Evolutionary conservation across 2,329 filamentous ascomycete genomes (phyloP).

Genomic region (Talaromyces sp.): DNA sequence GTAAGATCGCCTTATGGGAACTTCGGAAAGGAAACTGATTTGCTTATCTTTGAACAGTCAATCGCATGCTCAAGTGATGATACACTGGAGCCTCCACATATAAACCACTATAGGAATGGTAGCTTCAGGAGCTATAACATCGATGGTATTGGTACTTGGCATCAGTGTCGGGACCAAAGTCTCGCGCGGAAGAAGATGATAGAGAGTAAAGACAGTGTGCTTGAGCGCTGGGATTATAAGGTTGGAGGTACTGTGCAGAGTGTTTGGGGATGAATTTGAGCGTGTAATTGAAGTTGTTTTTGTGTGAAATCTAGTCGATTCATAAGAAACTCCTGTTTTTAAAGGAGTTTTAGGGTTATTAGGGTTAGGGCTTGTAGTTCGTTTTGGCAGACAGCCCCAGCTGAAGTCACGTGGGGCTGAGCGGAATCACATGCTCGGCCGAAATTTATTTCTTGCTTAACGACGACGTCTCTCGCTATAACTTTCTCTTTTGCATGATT

Average conservation of each 20-base stretch:
- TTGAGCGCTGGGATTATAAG: slow-evolving; percentile 13
- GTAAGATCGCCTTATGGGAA: neutral
- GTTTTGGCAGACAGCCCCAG: neutral
- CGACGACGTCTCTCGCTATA: neutral
- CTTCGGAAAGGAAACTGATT: neutral
- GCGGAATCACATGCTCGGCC: slow-evolving; percentile 8
- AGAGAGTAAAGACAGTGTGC: slow-evolving; percentile 2
- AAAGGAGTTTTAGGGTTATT: neutral
- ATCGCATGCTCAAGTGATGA: slow-evolving; percentile 15
- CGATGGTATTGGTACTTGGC: slow-evolving; percentile 18
- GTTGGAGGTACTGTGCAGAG: slow-evolving; percentile 17
- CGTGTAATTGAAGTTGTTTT: neutral
- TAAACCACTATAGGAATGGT: neutral
- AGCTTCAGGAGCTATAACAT: slow-evolving; percentile 12
- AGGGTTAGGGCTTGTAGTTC: neutral
- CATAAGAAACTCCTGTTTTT: neutral
- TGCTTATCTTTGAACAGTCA: neutral
- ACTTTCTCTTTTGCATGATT: neutral
- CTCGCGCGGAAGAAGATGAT: slow-evolving; percentile 4
- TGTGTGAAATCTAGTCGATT: neutral
- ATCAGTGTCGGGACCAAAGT: slow-evolving; percentile 18
- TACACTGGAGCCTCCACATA: slow-evolving; percentile 16
- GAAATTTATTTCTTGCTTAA: slow-evolving; percentile 2
- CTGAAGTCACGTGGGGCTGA: slow-evolving; percentile 5
- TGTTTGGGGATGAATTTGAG: slow-evolving; percentile 4